A percentile compares a stretch with the other conserved stretches of the same genome.
phyloP scores from a whole-genome alignment of 495 filamentous ascomycete genomes.

The Entonaema liquescens region DNA sequence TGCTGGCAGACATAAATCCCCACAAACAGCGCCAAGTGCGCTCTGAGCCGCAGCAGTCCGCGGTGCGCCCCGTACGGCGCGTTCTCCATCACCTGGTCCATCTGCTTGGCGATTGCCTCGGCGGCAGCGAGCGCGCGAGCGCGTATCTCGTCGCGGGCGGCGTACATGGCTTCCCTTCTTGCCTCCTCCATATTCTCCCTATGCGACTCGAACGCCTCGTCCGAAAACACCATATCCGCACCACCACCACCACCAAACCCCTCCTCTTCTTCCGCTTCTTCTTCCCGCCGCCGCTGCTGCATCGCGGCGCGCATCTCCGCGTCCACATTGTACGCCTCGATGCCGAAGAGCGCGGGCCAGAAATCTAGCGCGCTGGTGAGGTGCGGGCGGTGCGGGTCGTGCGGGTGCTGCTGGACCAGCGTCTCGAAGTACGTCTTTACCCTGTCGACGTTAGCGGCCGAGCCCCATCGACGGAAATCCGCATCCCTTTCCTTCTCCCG shows the following conservation, averaged over 20 bases:
- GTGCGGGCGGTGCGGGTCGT: slow-evolving; percentile 42
- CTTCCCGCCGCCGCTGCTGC: slow-evolving; percentile 16
- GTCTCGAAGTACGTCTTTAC: slow-evolving; percentile 47
- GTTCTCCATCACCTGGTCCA: slow-evolving; percentile 70
- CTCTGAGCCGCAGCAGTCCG: slow-evolving; percentile 68
- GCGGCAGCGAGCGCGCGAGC: slow-evolving; percentile 41
- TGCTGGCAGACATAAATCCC: slow-evolving; percentile 61
- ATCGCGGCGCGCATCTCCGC: slow-evolving; percentile 37
- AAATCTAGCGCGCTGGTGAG: slow-evolving; percentile 51
- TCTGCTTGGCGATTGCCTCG: slow-evolving; percentile 63
- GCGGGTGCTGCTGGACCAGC: slow-evolving; percentile 53
- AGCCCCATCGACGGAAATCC: slow-evolving; percentile 30
- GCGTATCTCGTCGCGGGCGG: slow-evolving; percentile 39
- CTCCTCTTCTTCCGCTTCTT: background rate
- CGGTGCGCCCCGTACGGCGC: slow-evolving; percentile 69
- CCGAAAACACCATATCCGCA: slow-evolving; percentile 13
- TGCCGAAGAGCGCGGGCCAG: slow-evolving; percentile 51
- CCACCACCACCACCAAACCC: slow-evolving; percentile 8
- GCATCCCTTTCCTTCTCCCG: background rate
- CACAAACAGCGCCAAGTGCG: slow-evolving; percentile 73
- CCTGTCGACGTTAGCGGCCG: slow-evolving; percentile 39
- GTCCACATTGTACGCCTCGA: slow-evolving; percentile 52
- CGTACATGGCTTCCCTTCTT: background rate
- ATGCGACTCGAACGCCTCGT: slow-evolving; percentile 12
- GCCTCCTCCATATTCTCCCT: slow-evolving; percentile 30